These are phyloP conservation scores for Beauveria medogensis DNA, from an alignment of 2,329 filamentous ascomycete species.

Conservation along the genomic window DNA sequence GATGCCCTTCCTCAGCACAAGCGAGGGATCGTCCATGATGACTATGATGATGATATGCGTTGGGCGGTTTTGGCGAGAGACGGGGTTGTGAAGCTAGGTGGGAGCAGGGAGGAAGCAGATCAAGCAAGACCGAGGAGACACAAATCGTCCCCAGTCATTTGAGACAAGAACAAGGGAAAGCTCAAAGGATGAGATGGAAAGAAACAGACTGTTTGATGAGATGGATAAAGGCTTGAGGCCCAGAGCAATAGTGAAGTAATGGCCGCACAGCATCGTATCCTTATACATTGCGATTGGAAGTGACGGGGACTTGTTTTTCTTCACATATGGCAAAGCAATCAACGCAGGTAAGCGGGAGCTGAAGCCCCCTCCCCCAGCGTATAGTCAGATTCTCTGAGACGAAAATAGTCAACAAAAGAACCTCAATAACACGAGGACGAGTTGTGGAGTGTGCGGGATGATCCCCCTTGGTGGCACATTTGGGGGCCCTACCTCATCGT, in stretches of 20 bases:
- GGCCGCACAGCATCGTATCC: background rate
- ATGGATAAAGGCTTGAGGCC: background rate
- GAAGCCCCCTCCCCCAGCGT: background rate
- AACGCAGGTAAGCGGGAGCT: background rate
- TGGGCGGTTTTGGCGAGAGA: too few species aligned
- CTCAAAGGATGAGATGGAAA: background rate
- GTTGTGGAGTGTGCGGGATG: background rate
- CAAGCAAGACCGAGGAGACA: background rate
- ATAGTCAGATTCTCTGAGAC: background rate
- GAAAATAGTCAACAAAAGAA: conserved; percentile 5
- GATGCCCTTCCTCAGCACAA: background rate
- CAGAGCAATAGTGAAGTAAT: background rate
- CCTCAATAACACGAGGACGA: background rate
- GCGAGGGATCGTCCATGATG: background rate
- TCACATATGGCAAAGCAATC: background rate
- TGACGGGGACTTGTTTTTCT: background rate
- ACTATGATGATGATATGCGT: too few species aligned
- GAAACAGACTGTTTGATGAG: background rate
- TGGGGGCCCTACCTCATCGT: background rate
- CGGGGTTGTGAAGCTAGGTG: background rate
- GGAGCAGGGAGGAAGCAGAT: too few species aligned
- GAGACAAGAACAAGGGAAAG: background rate
- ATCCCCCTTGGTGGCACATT: too few species aligned
- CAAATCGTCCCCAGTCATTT: background rate
- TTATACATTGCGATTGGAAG: background rate